Conservation (phyloP, 169 alveolate species). For the Babesia bovis region DNA sequence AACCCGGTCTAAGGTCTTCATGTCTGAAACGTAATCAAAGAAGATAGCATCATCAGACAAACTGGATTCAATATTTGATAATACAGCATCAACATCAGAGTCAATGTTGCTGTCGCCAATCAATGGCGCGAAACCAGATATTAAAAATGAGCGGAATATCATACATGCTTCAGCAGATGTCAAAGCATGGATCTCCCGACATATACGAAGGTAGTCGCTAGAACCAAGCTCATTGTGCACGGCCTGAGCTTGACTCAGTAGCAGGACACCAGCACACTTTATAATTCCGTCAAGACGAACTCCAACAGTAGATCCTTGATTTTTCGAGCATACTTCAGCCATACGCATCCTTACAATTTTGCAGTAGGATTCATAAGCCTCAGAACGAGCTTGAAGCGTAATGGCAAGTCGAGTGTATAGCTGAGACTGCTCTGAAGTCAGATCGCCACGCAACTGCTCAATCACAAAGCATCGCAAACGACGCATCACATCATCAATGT, state of each 20-base stretch:
- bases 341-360: slow-evolving; percentile 11
- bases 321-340: background rate
- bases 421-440: slow-evolving; percentile 33
- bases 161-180: slow-evolving; percentile 34
- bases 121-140: slow-evolving; percentile 10
- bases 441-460: slow-evolving; percentile 23
- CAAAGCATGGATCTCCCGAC: slow-evolving; percentile 54
- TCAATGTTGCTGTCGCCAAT: slow-evolving; percentile 2
- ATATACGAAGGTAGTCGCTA: slow-evolving; percentile 39
- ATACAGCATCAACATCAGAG: slow-evolving; percentile 2
- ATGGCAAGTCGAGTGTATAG: slow-evolving; percentile 53
- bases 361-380: slow-evolving; percentile 49
- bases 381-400: slow-evolving; percentile 37
- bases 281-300: slow-evolving; percentile 13
- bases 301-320: slow-evolving; percentile 8
- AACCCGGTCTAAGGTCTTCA: slow-evolving; percentile 28
- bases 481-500: slow-evolving; percentile 47
- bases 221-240: slow-evolving; percentile 57
- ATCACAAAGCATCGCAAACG: slow-evolving; percentile 29
- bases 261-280: slow-evolving; percentile 31
- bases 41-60: background rate
- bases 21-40: background rate
- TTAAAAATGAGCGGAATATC: slow-evolving; percentile 27
- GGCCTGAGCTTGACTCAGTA: slow-evolving; percentile 32
- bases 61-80: slow-evolving; percentile 1